phyloP scores from a whole-genome alignment of 2,329 filamentous ascomycete genomes.

The Dactylellina drechsleri region DNA sequence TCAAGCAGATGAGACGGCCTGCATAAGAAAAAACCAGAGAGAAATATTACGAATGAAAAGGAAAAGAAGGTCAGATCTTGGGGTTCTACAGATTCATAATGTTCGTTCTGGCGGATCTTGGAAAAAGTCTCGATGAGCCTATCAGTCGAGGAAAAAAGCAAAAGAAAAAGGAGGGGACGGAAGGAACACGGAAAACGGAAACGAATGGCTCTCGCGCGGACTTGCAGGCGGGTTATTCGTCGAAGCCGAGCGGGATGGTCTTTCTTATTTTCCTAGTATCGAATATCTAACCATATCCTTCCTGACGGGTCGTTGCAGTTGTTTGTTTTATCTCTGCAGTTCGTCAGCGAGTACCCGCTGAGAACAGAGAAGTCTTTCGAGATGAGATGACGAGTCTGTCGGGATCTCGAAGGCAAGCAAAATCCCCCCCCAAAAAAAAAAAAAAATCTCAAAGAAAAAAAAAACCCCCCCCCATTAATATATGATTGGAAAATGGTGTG shows the following conservation, averaged over 20 bases:
- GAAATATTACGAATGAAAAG: not conserved
- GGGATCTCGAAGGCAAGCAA: slow-evolving; percentile 1
- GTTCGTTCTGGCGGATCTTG: slow-evolving; percentile 10
- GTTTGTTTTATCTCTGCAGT: slow-evolving; percentile 24
- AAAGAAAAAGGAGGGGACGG: slow-evolving; percentile 8
- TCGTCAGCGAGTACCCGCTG: slow-evolving; percentile 34
- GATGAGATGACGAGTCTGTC: not conserved
- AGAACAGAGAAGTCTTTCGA: slow-evolving; percentile 23
- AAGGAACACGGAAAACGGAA: slow-evolving; percentile 15
- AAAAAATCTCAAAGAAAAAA: too few relatives aligned
- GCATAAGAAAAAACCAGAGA: slow-evolving; percentile 16
- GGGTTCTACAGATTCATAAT: slow-evolving; percentile 28
- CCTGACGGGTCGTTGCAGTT: slow-evolving; percentile 26
- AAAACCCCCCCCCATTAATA: too few relatives aligned
- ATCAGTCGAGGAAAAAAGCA: slow-evolving; percentile 14
- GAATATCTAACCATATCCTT: slow-evolving; percentile 29
- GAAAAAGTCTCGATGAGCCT: not conserved
- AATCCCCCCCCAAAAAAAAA: slow-evolving; percentile 10
- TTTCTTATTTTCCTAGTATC: slow-evolving; percentile 12
- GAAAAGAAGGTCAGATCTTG: slow-evolving; percentile 3
- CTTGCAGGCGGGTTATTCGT: slow-evolving; percentile 12
- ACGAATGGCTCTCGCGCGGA: slow-evolving; percentile 17
- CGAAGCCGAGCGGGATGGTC: slow-evolving; percentile 16
- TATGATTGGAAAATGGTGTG: slow-evolving; percentile 32
- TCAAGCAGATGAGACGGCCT: slow-evolving; percentile 6